Evolutionary conservation across 1,284 basidiomycete genomes (phyloP), one percentile per base, ranked within the genome.

Genomic region (Mrakiaceae sp.): DNA sequence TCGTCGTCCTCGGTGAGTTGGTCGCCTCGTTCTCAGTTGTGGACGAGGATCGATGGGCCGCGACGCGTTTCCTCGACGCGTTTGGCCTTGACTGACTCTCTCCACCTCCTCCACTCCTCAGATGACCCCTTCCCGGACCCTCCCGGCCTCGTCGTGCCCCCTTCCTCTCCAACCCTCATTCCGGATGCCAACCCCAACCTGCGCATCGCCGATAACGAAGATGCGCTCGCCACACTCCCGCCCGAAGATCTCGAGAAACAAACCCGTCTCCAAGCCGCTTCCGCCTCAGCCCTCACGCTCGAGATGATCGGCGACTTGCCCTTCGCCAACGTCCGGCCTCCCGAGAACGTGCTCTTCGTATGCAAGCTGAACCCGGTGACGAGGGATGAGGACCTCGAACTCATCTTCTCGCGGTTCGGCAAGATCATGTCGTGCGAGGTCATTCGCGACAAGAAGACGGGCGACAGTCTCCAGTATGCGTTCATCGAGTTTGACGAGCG

Each of bases 301-400:
- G 96, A 99, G 75, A 98, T 99, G 92, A 95, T 98, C 66, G 95
- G 95, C 58, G 96, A 99, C 76, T 79, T 98, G 62, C 96, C 96
- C 0, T 98, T 98, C 73, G 96, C 95, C 16, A 95, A 97, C 71
- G 91, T 99, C 53, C 84, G 93, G 53, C 96, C 96, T 0, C 95
- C 95, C 0, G 95, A 99, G 77, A 98, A 98, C 76, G 93, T 98
- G 52, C 78, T 99, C 11, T 99, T 99, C 76, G 94, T 98, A 16
- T 98, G 95, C 85, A 98, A 98, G 75, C 81, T 98, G 69, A 98
- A 98, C 73, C 85, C 91, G 11, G 93, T 97, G 44, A 98, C 94
- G 27, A 81, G 88, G 64, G 91, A 94, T 73, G 95, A 98, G 72
- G 96, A 98, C 76, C 79, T 99, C 55, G 94, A 98, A 74, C 83